These are phyloP conservation scores for Leccinum fuscescens DNA, from an alignment of 1,284 basidiomycete species.

Conservation along the genomic window DNA sequence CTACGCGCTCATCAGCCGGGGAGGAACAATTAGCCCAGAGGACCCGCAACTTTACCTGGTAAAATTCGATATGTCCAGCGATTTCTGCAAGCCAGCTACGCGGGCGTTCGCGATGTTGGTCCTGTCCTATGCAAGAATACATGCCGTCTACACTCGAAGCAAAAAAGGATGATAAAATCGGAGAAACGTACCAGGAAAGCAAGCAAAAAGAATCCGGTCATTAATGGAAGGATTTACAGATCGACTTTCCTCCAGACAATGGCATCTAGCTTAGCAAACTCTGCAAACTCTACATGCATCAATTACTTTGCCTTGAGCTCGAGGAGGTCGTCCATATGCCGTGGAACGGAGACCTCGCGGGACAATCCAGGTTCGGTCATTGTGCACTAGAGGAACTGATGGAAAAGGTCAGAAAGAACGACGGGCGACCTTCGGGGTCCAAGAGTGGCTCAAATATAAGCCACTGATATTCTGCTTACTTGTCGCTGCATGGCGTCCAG, in stretches of 20 bases:
- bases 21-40: background rate
- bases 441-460: background rate
- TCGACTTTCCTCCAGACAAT: slow-evolving; percentile 51
- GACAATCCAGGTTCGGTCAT: background rate
- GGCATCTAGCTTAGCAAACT: slow-evolving; percentile 26
- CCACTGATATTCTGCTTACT: background rate
- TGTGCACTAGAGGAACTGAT: background rate
- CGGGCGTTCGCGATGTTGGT: slow-evolving; percentile 60
- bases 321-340: background rate
- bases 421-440: background rate
- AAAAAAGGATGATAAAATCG: background rate
- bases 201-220: slow-evolving; percentile 38
- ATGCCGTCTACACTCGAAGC: background rate
- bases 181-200: slow-evolving; percentile 16
- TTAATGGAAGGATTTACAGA: slow-evolving; percentile 45
- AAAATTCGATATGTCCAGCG: slow-evolving; percentile 48
- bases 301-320: background rate
- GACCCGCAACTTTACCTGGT: slow-evolving; percentile 33
- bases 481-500: background rate
- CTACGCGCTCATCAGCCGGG: slow-evolving; percentile 16
- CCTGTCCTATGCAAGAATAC: slow-evolving; percentile 24
- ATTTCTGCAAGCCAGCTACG: slow-evolving; percentile 54
- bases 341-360: background rate
- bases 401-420: background rate
- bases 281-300: background rate